A percentile compares a stretch with the other conserved stretches of the same genome.
Conservation (phyloP, 164 flowering plant species). For the Liquidambar formosana region DNA sequence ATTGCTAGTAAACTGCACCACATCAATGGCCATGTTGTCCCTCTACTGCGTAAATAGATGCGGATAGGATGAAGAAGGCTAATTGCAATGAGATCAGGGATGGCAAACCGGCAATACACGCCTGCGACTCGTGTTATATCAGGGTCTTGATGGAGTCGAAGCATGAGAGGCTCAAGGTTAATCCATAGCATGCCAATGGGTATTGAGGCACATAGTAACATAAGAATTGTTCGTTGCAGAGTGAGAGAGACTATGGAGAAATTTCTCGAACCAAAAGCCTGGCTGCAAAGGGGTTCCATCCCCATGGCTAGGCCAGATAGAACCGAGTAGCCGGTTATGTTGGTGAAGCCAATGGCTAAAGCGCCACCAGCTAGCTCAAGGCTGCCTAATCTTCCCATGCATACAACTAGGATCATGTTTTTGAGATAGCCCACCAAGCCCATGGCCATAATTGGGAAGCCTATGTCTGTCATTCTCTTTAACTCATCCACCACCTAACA, state of each 20-base stretch:
- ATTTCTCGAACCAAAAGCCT: constrained; percentile 79
- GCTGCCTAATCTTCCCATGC: constrained; percentile 87
- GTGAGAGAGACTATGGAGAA: constrained; percentile 39
- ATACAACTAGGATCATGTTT: constrained; percentile 63
- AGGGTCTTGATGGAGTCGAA: constrained; percentile 57
- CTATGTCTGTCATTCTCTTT: constrained; percentile 51
- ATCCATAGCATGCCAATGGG: constrained; percentile 71
- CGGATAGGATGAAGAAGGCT: constrained; percentile 86
- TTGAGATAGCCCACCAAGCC: constrained; percentile 61
- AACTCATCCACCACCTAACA: constrained; percentile 71
- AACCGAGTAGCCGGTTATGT: constrained; percentile 92
- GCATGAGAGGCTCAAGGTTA: constrained; percentile 68
- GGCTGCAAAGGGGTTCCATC: constrained; percentile 94
- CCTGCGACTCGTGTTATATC: constrained; percentile 56
- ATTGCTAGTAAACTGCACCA: constrained; percentile 62
- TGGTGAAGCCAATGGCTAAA: constrained; percentile 90
- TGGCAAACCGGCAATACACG: constrained; percentile 58
- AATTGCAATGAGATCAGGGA: constrained; percentile 77
- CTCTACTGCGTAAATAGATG: constrained; percentile 69
- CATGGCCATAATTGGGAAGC: constrained; percentile 65
- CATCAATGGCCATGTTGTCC: constrained; percentile 73
- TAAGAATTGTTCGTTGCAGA: constrained; percentile 57
- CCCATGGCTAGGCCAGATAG: constrained; percentile 89
- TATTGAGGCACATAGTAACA: constrained; percentile 60
- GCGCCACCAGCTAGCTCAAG: constrained; percentile 94